A percentile compares a stretch with the other conserved stretches of the same genome.
phyloP scores from a whole-genome alignment of 2,329 filamentous ascomycete species.

The Thelonectria rubi region DNA sequence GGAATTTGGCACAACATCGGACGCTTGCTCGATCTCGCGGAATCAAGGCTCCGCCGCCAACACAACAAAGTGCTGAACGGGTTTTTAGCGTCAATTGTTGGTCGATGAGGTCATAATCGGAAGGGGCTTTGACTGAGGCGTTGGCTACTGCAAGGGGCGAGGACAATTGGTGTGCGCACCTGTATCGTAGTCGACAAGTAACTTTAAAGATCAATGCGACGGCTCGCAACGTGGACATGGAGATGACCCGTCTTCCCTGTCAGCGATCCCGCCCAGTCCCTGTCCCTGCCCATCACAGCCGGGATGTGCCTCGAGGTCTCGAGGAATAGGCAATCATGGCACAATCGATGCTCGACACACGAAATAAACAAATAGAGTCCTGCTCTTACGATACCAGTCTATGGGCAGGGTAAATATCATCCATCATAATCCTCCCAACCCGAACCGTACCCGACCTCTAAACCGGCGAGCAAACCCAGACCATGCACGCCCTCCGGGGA shows the following conservation, averaged over 20 bases:
- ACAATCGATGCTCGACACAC: not conserved
- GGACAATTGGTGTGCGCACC: too few relatives aligned
- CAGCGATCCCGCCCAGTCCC: not conserved
- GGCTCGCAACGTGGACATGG: too few relatives aligned
- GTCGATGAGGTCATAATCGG: not conserved
- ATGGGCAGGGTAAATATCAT: too few relatives aligned
- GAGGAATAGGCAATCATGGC: too few relatives aligned
- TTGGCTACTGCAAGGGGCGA: not conserved
- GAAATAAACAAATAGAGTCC: not conserved
- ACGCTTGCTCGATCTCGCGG: not conserved
- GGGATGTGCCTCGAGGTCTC: too few relatives aligned
- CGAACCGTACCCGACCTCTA: not conserved
- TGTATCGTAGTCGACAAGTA: too few relatives aligned
- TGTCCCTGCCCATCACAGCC: not conserved
- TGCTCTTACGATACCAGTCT: too few relatives aligned
- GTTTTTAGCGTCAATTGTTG: not conserved
- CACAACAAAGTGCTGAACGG: not conserved
- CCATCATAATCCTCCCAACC: not conserved
- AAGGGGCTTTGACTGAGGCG: not conserved
- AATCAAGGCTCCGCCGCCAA: conserved; percentile 8
- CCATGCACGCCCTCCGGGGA: too few relatives aligned
- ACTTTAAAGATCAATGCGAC: too few relatives aligned
- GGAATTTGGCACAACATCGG: conserved; percentile 26
- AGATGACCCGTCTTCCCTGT: too few relatives aligned
- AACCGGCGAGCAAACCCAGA: too few relatives aligned